Evolutionary conservation across 1,139 yeast species (phyloP), one percentile per base, ranked within the genome.

Genomic region (Lodderomyces oxycetoniae): DNA sequence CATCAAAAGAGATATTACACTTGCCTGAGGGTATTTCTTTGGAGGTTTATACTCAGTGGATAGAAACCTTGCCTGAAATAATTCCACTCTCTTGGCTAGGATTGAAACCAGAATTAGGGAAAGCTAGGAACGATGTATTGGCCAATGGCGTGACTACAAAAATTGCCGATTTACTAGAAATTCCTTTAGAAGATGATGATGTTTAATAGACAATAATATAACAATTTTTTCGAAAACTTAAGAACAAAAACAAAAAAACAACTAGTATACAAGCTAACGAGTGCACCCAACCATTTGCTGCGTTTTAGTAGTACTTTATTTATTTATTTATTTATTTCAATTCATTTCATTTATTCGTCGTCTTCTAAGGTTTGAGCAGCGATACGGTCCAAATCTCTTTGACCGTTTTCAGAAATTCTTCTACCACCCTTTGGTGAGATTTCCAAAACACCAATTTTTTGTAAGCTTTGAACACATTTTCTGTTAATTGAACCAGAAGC

Each of bases 331-430:
- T n/a, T n/a, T n/a, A n/a, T n/a, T n/a, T 13, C 14, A 12, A 13
- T 26, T 22, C 23, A n/a, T 20, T 14, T 10, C n/a, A 14, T 24
- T 65, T 67, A 67, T 69, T 80, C 86, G 61, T 81, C 89, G 74
- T 84, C 95, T 75, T 85, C 95, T 71, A 86, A 80, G 68, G 96
- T 87, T 78, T 89, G 96, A 68, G 95, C 96, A 66, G 98, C 98
- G 72, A 91, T 91, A 84, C 98, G 97, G 78, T 91, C 99, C 78
- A 91, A 85, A 79, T 91, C 99, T 84, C 98, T 89, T 79, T 91
- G 97, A 68, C 99, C 99, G 76, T 88, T 86, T 71, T 88, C 96
- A 50, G 97, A 84, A 81, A 91, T 86, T 77, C 91, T 88, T 83
- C 99, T 93, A 71, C 98, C 98, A 71, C 97, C 97, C 76, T 87